Percentiles rank a stretch among this genome's conserved stretches.
Evolutionary conservation across 805 yeast species (phyloP).

Genomic region (Hanseniaspora mollemarum): DNA sequence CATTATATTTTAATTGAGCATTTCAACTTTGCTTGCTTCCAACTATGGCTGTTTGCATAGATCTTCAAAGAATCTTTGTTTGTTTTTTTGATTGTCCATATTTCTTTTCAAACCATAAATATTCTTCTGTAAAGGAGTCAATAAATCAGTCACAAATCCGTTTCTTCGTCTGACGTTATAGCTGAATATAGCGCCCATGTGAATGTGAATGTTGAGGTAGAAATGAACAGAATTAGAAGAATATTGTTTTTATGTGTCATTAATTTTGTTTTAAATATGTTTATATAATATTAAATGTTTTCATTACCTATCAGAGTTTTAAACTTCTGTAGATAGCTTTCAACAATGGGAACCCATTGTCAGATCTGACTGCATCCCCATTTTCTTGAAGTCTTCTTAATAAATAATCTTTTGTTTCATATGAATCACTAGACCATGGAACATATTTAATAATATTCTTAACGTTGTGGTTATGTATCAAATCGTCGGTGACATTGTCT

Average conservation of each 20-base stretch:
- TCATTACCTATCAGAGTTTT: neutral
- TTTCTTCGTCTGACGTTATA: too few relatives aligned
- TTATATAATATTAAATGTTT: neutral
- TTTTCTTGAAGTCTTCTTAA: constrained; percentile 87
- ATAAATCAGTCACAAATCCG: too few relatives aligned
- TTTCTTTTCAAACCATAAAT: too few relatives aligned
- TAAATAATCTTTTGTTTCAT: constrained; percentile 82
- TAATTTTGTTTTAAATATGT: neutral
- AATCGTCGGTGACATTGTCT: constrained; percentile 69
- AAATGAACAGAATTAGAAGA: too few relatives aligned
- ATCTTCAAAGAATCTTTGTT: too few relatives aligned
- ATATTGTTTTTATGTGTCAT: neutral
- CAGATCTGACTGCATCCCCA: constrained; percentile 84
- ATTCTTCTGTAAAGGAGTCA: too few relatives aligned
- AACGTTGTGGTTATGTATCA: constrained; percentile 52
- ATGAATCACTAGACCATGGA: constrained; percentile 88
- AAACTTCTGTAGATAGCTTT: constrained; percentile 39
- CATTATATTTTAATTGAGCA: too few relatives aligned
- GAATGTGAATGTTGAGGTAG: too few relatives aligned
- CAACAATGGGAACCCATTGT: constrained; percentile 66
- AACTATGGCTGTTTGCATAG: too few relatives aligned
- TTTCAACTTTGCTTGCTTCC: too few relatives aligned
- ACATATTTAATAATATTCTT: constrained; percentile 82
- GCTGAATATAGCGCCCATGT: too few relatives aligned
- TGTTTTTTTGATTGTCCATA: too few relatives aligned